Percentiles rank a stretch among this genome's conserved stretches.
phyloP scores from a whole-genome alignment of 345 rosid species.

The Syzygium grande region DNA sequence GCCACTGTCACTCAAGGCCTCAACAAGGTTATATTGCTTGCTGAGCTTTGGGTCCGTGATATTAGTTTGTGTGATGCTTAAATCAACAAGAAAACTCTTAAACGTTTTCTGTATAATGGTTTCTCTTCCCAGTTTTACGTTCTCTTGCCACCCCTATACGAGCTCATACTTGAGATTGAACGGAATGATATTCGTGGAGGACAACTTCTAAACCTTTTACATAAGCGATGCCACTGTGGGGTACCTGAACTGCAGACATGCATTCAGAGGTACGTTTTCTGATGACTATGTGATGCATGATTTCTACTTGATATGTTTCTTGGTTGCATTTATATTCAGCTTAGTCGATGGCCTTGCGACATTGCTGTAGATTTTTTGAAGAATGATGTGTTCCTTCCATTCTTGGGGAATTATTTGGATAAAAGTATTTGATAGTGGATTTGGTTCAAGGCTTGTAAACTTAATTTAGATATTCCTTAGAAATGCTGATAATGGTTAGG shows the following conservation, averaged over 20 bases:
- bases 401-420: background rate
- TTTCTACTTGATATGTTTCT: background rate
- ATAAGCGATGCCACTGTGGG: constrained; percentile 88
- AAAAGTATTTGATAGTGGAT: background rate
- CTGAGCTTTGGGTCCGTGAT: background rate
- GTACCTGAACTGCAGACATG: constrained; percentile 93
- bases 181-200: constrained; percentile 90
- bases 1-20: constrained; percentile 87
- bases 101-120: background rate
- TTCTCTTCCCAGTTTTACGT: constrained; percentile 56
- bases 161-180: constrained; percentile 86
- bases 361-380: background rate
- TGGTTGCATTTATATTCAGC: background rate
- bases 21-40: constrained; percentile 50
- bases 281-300: background rate
- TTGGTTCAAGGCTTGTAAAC: background rate
- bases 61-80: background rate
- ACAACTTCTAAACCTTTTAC: constrained; percentile 76
- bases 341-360: background rate
- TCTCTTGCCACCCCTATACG: constrained; percentile 80
- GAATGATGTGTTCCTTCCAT: background rate
- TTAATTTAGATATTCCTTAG: background rate
- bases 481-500: background rate
- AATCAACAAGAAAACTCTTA: background rate
- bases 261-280: constrained; percentile 64